Evolutionary conservation across 2,329 filamentous ascomycete species (phyloP), one percentile per base, ranked within the genome.

Genomic region (Nemania bipapillata): DNA sequence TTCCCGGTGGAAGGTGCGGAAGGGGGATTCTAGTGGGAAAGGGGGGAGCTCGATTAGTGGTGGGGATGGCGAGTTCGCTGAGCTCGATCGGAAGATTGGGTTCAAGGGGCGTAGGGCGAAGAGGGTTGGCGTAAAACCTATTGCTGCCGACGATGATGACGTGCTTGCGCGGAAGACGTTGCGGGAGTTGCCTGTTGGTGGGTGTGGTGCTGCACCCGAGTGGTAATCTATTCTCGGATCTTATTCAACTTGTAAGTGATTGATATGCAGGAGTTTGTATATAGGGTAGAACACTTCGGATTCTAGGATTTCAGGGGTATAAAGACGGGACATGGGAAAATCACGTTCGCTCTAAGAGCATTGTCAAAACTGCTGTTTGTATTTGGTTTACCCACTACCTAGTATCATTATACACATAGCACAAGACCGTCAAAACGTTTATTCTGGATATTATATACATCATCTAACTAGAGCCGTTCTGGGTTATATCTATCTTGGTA

Each of bases 1-100:
- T 90, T 97, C 85, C 74, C 90, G 88, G 81, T 97, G 92, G 89
- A 92, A 87, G 81, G 89, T 97, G 20, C 90, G 86, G 81, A 91
- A 90, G 79, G 90, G 86, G 1, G 93, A 96, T 80, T 81, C 32
- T 22, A 6, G 22, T 37, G 2, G 42, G 28, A 11, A 28, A 6
- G 74, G 76, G 80, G 49, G 79, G 47, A n/a, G n/a, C n/a, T n/a
- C n/a, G n/a, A n/a, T n/a, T n/a, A n/a, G n/a, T n/a, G 12, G 22
- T 37, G 2, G 42, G 28, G 17, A 28, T 7, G 74, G 76, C 80
- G 49, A 79, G 47, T 81, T 84, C 60, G 81, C 77, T 20, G 82
- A 83, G 74, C 78, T 87, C 37, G 85, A 87, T 60, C 76, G 74
- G 66, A 83, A 81, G 77, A 83, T 85, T 64, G 77, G 77, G 26